A percentile compares a stretch with the other conserved stretches of the same genome.
Evolutionary conservation across 805 yeast species (phyloP).

Genomic region (Barnettozyma wickerhamii): DNA sequence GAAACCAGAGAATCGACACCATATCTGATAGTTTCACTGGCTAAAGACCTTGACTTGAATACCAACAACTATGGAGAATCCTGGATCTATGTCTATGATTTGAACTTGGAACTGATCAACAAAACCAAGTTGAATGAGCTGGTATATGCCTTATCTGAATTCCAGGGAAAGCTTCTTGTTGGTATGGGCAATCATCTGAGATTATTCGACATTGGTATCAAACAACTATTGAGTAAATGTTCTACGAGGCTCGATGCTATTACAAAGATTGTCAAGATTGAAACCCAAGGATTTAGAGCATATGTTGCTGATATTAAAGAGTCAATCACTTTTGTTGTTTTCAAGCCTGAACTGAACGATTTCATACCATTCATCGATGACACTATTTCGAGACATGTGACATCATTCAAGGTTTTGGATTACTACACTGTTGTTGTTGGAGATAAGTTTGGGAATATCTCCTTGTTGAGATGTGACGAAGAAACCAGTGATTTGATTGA

Average conservation of each 20-base stretch:
- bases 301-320: conserved; percentile 69
- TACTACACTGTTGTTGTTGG: conserved; percentile 76
- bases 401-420: conserved; percentile 59
- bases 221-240: conserved; percentile 70
- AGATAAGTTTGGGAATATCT: conserved; percentile 81
- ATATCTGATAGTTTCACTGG: conserved; percentile 45
- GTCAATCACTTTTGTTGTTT: conserved; percentile 56
- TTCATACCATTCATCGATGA: conserved; percentile 73
- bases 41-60: conserved; percentile 13
- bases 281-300: conserved; percentile 52
- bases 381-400: conserved; percentile 58
- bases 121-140: conserved; percentile 49
- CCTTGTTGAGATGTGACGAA: conserved; percentile 59
- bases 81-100: conserved; percentile 27
- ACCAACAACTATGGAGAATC: conserved; percentile 17
- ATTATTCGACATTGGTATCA: conserved; percentile 69
- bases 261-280: conserved; percentile 49
- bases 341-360: conserved; percentile 39
- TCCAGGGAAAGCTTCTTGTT: conserved; percentile 57
- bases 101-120: conserved; percentile 49
- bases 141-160: conserved; percentile 46
- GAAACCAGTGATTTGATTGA: conserved; percentile 46
- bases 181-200: conserved; percentile 52
- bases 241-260: conserved; percentile 41
- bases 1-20: conserved; percentile 19